Conservation (phyloP, 2,329 filamentous ascomycete species). For the Thielaviopsis populi region DNA sequence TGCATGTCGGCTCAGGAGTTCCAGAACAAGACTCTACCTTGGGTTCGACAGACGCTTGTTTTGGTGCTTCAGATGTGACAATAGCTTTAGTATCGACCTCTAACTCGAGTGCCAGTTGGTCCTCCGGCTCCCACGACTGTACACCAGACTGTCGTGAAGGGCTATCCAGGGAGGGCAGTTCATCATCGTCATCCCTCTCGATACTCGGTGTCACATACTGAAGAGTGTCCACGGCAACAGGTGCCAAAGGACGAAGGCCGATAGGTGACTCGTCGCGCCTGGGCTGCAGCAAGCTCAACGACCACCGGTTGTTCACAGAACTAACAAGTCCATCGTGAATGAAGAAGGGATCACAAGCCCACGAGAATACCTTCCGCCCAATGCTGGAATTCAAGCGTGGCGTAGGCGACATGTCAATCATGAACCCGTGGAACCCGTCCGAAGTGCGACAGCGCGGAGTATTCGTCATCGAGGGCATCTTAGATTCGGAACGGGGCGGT, state of each 20-base stretch:
- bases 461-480: not conserved
- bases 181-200: constrained; percentile 10
- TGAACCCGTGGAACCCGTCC: not conserved
- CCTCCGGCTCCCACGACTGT: constrained; percentile 13
- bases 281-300: not conserved
- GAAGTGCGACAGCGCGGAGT: not conserved
- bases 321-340: constrained; percentile 12
- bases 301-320: not conserved
- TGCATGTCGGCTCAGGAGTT: not conserved
- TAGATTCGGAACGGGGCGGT: not conserved
- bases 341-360: constrained; percentile 15
- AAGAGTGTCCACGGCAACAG: not conserved
- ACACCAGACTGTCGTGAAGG: not conserved
- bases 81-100: not conserved
- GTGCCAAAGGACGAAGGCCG: constrained; percentile 1
- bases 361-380: not conserved
- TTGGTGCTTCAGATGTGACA: not conserved
- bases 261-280: constrained; percentile 1
- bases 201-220: constrained; percentile 7
- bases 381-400: not conserved
- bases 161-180: not conserved
- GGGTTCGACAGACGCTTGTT: not conserved
- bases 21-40: not conserved
- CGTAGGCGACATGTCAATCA: constrained; percentile 1
- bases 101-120: constrained; percentile 13